Conservation (phyloP, 202 grass and related monocot species). For the Eragrostis tef region DNA sequence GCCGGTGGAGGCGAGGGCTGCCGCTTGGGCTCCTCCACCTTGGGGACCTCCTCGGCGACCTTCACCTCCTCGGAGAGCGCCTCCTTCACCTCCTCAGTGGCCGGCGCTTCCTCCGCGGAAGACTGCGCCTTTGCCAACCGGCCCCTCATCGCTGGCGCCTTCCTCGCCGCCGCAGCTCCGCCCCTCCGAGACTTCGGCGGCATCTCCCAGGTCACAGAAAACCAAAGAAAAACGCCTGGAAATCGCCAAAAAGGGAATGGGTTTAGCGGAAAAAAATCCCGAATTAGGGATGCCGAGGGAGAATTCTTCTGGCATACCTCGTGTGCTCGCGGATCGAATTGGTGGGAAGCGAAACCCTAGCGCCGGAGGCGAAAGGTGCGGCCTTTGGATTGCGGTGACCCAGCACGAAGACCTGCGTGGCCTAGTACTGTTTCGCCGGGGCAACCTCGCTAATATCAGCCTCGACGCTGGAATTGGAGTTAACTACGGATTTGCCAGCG, state of each 20-base stretch:
- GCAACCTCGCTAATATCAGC: background rate
- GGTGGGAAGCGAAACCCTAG: conserved; percentile 52
- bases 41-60: conserved; percentile 50
- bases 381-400: conserved; percentile 26
- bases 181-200: conserved; percentile 67
- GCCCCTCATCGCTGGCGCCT: conserved; percentile 42
- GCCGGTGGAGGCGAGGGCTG: conserved; percentile 28
- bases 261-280: background rate
- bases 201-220: conserved; percentile 51
- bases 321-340: conserved; percentile 32
- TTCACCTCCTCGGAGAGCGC: conserved; percentile 43
- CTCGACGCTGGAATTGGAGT: background rate
- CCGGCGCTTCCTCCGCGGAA: conserved; percentile 13
- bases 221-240: conserved; percentile 24
- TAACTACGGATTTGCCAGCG: conserved; percentile 47
- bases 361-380: conserved; percentile 27
- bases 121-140: conserved; percentile 43
- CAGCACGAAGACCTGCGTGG: conserved; percentile 11
- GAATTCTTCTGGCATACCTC: conserved; percentile 38
- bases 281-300: background rate
- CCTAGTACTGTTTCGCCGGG: conserved; percentile 9
- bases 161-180: conserved; percentile 45
- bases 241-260: background rate
- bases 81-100: conserved; percentile 32
- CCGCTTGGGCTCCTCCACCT: conserved; percentile 52